These are phyloP conservation scores for Candida piceae DNA, from an alignment of 805 yeast species.

Conservation along the genomic window DNA sequence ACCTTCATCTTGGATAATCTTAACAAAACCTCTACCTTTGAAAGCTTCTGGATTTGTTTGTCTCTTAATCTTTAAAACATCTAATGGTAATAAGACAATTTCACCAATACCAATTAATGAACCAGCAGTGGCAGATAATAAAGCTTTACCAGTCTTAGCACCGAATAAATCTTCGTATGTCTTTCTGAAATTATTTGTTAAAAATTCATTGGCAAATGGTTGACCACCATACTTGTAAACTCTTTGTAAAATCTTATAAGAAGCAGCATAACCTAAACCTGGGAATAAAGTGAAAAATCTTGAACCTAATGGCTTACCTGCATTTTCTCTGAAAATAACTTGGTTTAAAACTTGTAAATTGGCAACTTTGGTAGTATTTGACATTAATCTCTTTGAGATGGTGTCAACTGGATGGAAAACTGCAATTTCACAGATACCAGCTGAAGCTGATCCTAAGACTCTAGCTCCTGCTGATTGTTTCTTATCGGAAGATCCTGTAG, in stretches of 20 bases:
- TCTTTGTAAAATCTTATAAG: slow-evolving; percentile 92
- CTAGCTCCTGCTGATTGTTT: slow-evolving; percentile 87
- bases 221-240: slow-evolving; percentile 99
- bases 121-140: slow-evolving; percentile 96
- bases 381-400: slow-evolving; percentile 91
- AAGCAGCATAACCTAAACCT: slow-evolving; percentile 97
- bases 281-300: slow-evolving; percentile 87
- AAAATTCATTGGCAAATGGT: slow-evolving; percentile 94
- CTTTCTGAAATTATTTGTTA: slow-evolving; percentile 66
- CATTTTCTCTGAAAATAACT: slow-evolving; percentile 83
- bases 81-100: slow-evolving; percentile 89
- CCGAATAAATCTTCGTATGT: slow-evolving; percentile 78
- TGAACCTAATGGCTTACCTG: slow-evolving; percentile 60
- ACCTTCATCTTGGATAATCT: slow-evolving; percentile 86
- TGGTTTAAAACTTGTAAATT: slow-evolving; percentile 64
- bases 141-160: slow-evolving; percentile 93
- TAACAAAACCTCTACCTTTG: slow-evolving; percentile 93
- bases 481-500: slow-evolving; percentile 45
- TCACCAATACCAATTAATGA: slow-evolving; percentile 97
- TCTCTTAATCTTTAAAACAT: slow-evolving; percentile 95
- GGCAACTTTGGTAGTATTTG: slow-evolving; percentile 67
- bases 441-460: slow-evolving; percentile 95
- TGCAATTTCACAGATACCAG: slow-evolving; percentile 94
- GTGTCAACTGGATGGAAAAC: slow-evolving; percentile 99
- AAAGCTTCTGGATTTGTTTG: slow-evolving; percentile 99